Conservation (phyloP, 2,329 filamentous ascomycete genomes). For the Penicillium hordei region DNA sequence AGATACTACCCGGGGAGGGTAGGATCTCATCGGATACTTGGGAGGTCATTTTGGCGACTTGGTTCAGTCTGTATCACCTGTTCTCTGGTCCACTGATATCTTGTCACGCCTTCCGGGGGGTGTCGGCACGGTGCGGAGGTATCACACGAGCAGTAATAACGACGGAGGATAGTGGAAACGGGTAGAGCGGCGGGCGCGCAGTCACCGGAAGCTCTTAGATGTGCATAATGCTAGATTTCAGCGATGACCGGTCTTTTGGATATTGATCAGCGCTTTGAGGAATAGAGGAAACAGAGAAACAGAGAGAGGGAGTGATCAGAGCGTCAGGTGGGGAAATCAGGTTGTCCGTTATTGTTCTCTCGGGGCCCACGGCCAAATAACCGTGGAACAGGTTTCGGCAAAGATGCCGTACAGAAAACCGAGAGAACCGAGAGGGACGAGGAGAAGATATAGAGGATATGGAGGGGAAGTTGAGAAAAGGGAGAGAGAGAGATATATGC, state of each 20-base stretch:
- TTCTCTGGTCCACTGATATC: not conserved
- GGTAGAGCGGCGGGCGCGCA: constrained; percentile 3
- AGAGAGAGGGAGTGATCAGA: not conserved
- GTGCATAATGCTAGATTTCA: constrained; percentile 7
- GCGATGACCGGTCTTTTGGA: not conserved
- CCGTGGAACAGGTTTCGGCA: constrained; percentile 18
- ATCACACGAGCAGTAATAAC: not conserved
- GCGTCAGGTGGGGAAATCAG: constrained; percentile 6
- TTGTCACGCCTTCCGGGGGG: not conserved
- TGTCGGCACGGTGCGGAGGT: not conserved
- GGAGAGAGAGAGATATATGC: not conserved
- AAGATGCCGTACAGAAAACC: constrained; percentile 6
- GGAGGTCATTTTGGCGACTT: constrained; percentile 31
- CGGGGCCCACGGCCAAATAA: constrained; percentile 16
- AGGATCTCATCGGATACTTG: constrained; percentile 31
- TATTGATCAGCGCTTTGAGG: not conserved
- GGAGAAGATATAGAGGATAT: not conserved
- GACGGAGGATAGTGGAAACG: not conserved
- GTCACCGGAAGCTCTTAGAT: constrained; percentile 5
- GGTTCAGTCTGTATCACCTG: not conserved
- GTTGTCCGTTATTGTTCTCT: constrained; percentile 9
- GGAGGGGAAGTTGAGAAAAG: not conserved
- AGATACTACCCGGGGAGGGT: constrained; percentile 33
- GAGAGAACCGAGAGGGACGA: constrained; percentile 9
- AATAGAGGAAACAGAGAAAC: not conserved